Base-by-base conservation (phyloP, 1,139 yeast species). In the Kluyveromyces sp. region DNA sequence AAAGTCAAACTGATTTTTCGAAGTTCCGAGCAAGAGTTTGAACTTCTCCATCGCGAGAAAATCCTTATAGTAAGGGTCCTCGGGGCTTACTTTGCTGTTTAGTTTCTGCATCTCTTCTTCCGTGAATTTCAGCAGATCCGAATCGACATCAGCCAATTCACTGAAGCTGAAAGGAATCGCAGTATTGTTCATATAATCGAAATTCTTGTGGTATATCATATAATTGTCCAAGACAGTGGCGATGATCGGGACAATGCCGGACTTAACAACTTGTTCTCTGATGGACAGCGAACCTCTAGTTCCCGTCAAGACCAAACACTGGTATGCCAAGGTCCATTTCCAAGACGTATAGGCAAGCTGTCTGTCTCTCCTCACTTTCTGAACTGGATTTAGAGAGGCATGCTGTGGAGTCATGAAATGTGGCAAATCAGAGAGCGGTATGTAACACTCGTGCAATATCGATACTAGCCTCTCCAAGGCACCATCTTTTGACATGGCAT, bases 261-360 rank as follows among this genome's bases (percentile, higher is more conserved):
- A 95, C 52, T 83, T 81, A 4, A 88, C 96, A 6, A 92, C 86
- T 54, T 92, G 79, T 54, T 83, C 80, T 40, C 98, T 72, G 41
- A 88, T 85, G 45, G 71, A 70, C 63, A 89, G 96, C 1, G 94
- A 80, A 26, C 98, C 98, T 53, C 97, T 73, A 1, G 96, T 89
- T 13, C 96, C 96, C 22, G 92, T 78, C 48, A 88, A 74, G 1
- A 89, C 95, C 48, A 92, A 68, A 58, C 96, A 88, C 65, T 92
- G 97, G 59, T 92, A 80, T 0, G 96, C 87, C 47, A 92, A 68
- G 4, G 95, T 86, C 98, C 98, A 92, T 66, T 89, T 92, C 96
- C 96, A 89, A 0, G 95, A 92, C 15, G 80, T 74, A 46, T 85
- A 67, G 19, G 82, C 73, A 49, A 74, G 59, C 40, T 58, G 55